Evolutionary conservation across 352 stramenopile genomes (phyloP).

Genomic region (Peronospora destructor): DNA sequence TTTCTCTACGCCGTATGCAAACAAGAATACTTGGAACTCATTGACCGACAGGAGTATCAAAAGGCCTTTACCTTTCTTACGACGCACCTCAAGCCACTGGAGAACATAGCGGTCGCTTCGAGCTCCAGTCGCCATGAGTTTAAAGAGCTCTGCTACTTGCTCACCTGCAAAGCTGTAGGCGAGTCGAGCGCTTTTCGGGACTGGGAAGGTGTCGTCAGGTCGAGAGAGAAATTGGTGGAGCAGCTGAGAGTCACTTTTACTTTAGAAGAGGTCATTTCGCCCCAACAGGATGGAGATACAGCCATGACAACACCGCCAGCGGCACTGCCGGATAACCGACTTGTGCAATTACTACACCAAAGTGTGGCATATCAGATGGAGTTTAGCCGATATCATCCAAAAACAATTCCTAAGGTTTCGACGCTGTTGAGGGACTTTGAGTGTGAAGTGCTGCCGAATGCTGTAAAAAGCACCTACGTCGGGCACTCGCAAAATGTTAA

Average conservation of each 20-base stretch:
- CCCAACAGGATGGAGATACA: slow-evolving; percentile 30
- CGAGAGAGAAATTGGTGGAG: slow-evolving; percentile 79
- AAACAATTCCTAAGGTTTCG: slow-evolving; percentile 79
- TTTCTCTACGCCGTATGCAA: slow-evolving; percentile 87
- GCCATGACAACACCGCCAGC: slow-evolving; percentile 34
- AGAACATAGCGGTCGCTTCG: slow-evolving; percentile 66
- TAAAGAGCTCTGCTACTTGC: slow-evolving; percentile 83
- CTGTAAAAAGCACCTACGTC: slow-evolving; percentile 80
- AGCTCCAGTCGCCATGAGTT: slow-evolving; percentile 78
- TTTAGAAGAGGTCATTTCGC: slow-evolving; percentile 62
- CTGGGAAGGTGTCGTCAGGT: slow-evolving; percentile 75
- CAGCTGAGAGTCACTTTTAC: slow-evolving; percentile 78
- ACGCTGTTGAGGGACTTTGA: slow-evolving; percentile 82
- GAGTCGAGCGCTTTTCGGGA: slow-evolving; percentile 80
- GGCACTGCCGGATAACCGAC: slow-evolving; percentile 63
- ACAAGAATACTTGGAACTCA: slow-evolving; percentile 85
- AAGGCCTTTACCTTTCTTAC: slow-evolving; percentile 87
- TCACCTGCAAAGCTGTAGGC: slow-evolving; percentile 83
- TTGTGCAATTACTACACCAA: slow-evolving; percentile 79
- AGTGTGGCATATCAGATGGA: slow-evolving; percentile 87
- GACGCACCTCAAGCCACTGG: slow-evolving; percentile 82
- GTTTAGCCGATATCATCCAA: slow-evolving; percentile 82
- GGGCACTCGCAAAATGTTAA: slow-evolving; percentile 86
- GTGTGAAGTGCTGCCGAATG: slow-evolving; percentile 80
- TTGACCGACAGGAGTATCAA: slow-evolving; percentile 84